Evolutionary conservation across 192 early-diverging fungal species (phyloP), one percentile per base, ranked within the genome.

Genomic region (Entomortierella lignicola): DNA sequence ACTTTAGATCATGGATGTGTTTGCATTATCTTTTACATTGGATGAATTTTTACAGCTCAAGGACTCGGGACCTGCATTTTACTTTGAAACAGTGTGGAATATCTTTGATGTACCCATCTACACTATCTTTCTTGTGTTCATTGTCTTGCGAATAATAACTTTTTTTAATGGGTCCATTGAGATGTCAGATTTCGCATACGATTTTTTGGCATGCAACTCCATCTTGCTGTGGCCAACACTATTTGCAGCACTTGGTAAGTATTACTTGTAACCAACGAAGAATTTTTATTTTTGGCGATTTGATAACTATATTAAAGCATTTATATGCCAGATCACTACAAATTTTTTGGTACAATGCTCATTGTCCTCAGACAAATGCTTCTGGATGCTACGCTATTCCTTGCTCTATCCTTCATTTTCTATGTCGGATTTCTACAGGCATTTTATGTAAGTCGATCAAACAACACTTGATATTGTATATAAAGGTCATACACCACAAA

Each of bases 31-130:
- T 0, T 77, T 50, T 21, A 77, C 74, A 0, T 25, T 77, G 30
- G 77, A 84, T 34, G 82, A 84, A 43, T 47, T 84, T 26, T 32
- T 65, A 0, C 75, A 84, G 30, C 72, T 84, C 55, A 69, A 64
- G 18, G 69, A 75, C 30, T 80, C 82, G 21, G 81, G 81, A 48
- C 71, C 72, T 4, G 66, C 77, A 7, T 80, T 74, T 53, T 84
- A 84, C 55, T 84, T 84, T 68, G 77, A 81, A 39, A 84, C 79
- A 18, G 62, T 84, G 8, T 84, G 82, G 82, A 84, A 84, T n/a
- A 31, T 73, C 1, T 84, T 84, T 30, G 82, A 84, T 47, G 79
- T 84, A 8, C 71, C 77, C 8, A 82, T 82, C 50, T 74, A 74
- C 23, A 60, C 69, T 52, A 77, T 80, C 31, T 84, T 80, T 27